Conservation (phyloP, 2,329 filamentous ascomycete genomes). For the Apiospora aurea region DNA sequence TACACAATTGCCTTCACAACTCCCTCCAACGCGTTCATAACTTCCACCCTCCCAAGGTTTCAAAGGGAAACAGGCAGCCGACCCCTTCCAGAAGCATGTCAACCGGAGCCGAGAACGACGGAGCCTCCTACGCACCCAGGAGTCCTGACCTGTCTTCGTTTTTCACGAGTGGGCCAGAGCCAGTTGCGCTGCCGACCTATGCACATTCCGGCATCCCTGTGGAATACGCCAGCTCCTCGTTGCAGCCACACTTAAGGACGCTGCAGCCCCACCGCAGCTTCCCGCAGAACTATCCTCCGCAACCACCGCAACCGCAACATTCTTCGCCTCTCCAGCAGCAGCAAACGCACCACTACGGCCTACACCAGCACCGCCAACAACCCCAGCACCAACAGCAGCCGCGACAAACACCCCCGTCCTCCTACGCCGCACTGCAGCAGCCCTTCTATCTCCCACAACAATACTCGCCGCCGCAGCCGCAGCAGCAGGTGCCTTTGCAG, state of each 20-base stretch:
- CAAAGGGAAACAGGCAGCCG: background rate
- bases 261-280: conserved; percentile 41
- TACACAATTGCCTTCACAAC: background rate
- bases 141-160: conserved; percentile 67
- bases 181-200: conserved; percentile 14
- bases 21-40: background rate
- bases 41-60: no score
- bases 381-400: conserved; percentile 28
- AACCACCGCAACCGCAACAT: background rate
- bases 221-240: conserved; percentile 14
- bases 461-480: background rate
- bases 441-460: background rate
- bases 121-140: conserved; percentile 59
- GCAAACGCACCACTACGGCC: conserved; percentile 28
- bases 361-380: conserved; percentile 33
- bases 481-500: conserved; percentile 12
- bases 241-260: conserved; percentile 37
- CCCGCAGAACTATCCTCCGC: conserved; percentile 27
- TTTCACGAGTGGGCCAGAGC: conserved; percentile 43
- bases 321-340: background rate
- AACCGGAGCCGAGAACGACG: conserved; percentile 46
- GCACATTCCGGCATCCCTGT: conserved; percentile 22
- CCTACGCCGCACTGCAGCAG: conserved; percentile 7
- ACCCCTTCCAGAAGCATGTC: conserved; percentile 45
- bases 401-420: background rate